Evolutionary conservation across 352 stramenopile genomes (phyloP).

Genomic region (Phytophthora litchii): DNA sequence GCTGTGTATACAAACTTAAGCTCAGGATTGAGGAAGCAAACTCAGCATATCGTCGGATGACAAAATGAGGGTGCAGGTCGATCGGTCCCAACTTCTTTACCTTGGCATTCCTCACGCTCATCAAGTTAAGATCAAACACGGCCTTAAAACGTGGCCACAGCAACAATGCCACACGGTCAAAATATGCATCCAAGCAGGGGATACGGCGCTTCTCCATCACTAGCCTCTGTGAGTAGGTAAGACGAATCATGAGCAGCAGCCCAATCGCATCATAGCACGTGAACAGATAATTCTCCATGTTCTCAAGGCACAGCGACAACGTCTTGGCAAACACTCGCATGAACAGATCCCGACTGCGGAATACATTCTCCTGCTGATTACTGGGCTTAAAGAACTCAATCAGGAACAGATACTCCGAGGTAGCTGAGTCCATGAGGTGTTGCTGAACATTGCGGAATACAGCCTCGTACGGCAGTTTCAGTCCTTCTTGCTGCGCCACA

Average conservation of each 20-base stretch:
- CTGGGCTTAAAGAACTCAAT: conserved; percentile 93
- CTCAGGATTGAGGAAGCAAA: conserved; percentile 96
- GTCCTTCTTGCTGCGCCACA: conserved; percentile 91
- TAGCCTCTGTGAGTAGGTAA: conserved; percentile 89
- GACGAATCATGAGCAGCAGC: conserved; percentile 98
- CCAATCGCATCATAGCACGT: conserved; percentile 96
- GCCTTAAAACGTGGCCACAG: conserved; percentile 98
- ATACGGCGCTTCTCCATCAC: conserved; percentile 89
- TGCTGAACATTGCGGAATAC: conserved; percentile 96
- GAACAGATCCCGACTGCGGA: conserved; percentile 92
- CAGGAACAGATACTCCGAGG: conserved; percentile 97
- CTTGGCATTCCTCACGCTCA: conserved; percentile 90
- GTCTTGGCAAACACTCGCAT: conserved; percentile 96
- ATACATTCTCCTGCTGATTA: conserved; percentile 63
- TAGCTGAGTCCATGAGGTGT: conserved; percentile 97
- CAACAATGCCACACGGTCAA: conserved; percentile 95
- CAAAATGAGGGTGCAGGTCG: conserved; percentile 97
- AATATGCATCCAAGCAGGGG: conserved; percentile 95
- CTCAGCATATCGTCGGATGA: conserved; percentile 96
- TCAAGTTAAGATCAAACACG: conserved; percentile 96
- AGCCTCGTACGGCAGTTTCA: conserved; percentile 96
- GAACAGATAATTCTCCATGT: conserved; percentile 99
- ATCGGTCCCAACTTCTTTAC: conserved; percentile 92
- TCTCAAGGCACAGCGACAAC: conserved; percentile 95
- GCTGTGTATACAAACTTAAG: conserved; percentile 83